These are phyloP conservation scores for Trichosporon sp. DNA, from an alignment of 1,284 basidiomycete genomes.

Conservation along the genomic window DNA sequence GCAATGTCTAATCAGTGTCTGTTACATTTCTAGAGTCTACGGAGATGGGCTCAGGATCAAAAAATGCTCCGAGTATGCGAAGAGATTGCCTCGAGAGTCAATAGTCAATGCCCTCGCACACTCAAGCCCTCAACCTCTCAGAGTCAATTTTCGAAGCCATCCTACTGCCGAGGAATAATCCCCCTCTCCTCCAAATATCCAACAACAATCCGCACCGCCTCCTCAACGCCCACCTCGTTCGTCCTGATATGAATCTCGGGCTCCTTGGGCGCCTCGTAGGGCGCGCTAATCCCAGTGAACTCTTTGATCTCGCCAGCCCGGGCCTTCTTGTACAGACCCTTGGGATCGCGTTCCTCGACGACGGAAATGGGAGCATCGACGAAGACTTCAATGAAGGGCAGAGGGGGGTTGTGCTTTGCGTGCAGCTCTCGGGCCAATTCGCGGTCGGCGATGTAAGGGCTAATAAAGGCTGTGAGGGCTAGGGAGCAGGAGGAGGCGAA, in stretches of 20 bases:
- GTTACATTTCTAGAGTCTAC: too few relatives aligned
- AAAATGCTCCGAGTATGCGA: too few relatives aligned
- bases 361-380: conserved; percentile 85
- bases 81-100: too few relatives aligned
- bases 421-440: conserved; percentile 79
- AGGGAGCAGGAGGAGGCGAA: conserved; percentile 84
- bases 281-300: conserved; percentile 87
- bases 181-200: conserved; percentile 67
- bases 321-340: conserved; percentile 97
- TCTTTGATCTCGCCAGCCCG: conserved; percentile 87
- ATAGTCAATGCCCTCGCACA: too few relatives aligned
- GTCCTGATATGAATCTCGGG: conserved; percentile 94
- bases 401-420: conserved; percentile 52
- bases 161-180: conserved; percentile 29
- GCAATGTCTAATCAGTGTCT: too few relatives aligned
- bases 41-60: too few relatives aligned
- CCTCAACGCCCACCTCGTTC: conserved; percentile 68
- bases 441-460: conserved; percentile 88
- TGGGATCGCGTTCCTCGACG: conserved; percentile 90
- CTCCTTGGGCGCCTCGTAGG: conserved; percentile 81
- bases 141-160: too few relatives aligned
- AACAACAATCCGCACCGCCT: conserved; percentile 73
- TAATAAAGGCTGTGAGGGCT: conserved; percentile 94
- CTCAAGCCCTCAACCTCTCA: too few relatives aligned
- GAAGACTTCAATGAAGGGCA: conserved; percentile 91